Evolutionary conservation across 768 basidiomycete species (phyloP).

Genomic region (Psilocybe tampanensis): DNA sequence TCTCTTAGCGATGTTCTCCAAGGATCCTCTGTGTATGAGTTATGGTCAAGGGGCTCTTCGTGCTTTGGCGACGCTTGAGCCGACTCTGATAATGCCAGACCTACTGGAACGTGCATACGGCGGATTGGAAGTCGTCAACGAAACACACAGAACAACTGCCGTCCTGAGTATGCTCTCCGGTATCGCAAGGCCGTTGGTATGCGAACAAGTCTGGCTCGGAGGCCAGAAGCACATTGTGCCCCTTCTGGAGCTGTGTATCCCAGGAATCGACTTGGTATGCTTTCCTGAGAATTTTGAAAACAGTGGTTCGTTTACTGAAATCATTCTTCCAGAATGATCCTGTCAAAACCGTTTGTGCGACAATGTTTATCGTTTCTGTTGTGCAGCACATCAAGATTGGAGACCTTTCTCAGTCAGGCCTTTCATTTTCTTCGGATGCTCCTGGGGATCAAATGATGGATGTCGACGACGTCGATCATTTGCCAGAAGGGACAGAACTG

Average conservation of each 20-base stretch:
- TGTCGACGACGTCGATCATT: constrained; percentile 46
- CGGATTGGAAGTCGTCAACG: constrained; percentile 91
- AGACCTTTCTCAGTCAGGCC: constrained; percentile 67
- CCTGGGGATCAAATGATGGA: constrained; percentile 59
- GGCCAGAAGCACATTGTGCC: constrained; percentile 90
- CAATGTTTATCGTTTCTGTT: constrained; percentile 74
- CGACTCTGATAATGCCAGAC: constrained; percentile 85
- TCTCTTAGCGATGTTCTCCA: constrained; percentile 89
- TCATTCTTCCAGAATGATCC: constrained; percentile 66
- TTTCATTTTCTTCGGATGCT: constrained; percentile 54
- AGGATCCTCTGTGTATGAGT: constrained; percentile 79
- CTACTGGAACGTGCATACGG: constrained; percentile 89
- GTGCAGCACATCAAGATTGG: constrained; percentile 80
- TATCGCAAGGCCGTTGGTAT: constrained; percentile 74
- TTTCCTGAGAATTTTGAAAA: neutral
- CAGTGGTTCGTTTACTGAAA: neutral
- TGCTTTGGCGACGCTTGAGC: constrained; percentile 78
- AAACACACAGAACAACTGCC: constrained; percentile 93
- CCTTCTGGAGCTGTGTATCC: constrained; percentile 84
- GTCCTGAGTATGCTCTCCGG: constrained; percentile 84
- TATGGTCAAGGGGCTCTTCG: constrained; percentile 82
- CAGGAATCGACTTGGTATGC: constrained; percentile 87
- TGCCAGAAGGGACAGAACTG: constrained; percentile 57
- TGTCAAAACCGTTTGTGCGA: constrained; percentile 75
- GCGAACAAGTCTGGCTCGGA: constrained; percentile 76